These are phyloP conservation scores for Salix brachista DNA, from an alignment of 345 rosid genomes.

Conservation along the genomic window DNA sequence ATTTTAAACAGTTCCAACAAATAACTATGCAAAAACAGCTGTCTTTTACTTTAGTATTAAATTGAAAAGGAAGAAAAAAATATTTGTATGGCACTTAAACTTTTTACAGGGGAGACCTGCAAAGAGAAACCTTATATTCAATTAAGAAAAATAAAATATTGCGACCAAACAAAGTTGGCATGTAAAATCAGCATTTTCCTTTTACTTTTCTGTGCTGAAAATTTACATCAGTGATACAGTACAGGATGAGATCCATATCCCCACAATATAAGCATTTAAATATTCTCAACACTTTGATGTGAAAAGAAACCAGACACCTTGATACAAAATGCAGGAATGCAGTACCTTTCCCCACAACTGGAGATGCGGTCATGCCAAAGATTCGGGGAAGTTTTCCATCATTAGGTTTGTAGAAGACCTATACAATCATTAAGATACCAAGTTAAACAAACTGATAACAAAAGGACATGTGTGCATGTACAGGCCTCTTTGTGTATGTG, in stretches of 20 bases:
- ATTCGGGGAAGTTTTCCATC: slow-evolving; percentile 58
- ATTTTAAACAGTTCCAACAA: neutral
- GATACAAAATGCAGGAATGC: slow-evolving; percentile 3
- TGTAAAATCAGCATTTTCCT: no score
- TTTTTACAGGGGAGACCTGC: neutral
- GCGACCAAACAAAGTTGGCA: no score
- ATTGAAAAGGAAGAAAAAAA: neutral
- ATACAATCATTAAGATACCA: slow-evolving; percentile 26
- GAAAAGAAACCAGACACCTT: slow-evolving; percentile 1
- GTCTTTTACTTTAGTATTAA: neutral
- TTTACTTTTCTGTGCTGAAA: no score
- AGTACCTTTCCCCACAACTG: slow-evolving; percentile 88
- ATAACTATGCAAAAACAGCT: neutral
- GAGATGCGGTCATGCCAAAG: slow-evolving; percentile 99
- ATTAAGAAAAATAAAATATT: no score
- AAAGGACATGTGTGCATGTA: neutral
- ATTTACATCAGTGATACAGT: no score
- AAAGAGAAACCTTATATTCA: no score
- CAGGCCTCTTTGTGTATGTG: neutral
- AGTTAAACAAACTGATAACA: slow-evolving; percentile 10
- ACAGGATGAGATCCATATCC: no score
- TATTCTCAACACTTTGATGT: neutral
- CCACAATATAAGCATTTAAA: neutral
- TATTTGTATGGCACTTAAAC: neutral
- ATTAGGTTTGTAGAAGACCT: slow-evolving; percentile 65